Conservation (phyloP, 768 basidiomycete species). For the Daedalea quercina region DNA sequence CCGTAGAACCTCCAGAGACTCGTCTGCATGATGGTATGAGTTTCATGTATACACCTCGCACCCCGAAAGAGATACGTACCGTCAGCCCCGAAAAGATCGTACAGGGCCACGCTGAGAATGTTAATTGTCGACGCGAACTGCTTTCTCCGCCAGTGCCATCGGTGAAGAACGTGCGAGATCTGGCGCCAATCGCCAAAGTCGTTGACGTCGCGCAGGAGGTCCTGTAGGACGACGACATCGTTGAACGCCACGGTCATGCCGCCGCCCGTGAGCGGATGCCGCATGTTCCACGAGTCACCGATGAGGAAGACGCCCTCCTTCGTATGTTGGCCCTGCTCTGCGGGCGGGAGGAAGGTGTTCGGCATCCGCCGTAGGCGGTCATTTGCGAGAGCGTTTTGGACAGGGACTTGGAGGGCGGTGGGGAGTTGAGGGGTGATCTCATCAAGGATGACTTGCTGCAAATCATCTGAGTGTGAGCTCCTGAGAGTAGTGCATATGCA, state of each 20-base stretch:
- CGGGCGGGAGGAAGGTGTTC: conserved; percentile 85
- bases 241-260: conserved; percentile 96
- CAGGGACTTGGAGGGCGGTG: conserved; percentile 52
- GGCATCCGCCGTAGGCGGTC: conserved; percentile 90
- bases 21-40: conserved; percentile 35
- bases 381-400: conserved; percentile 63
- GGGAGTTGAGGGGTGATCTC: conserved; percentile 83
- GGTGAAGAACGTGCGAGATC: conserved; percentile 45
- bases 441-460: conserved; percentile 59
- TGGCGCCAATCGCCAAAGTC: conserved; percentile 43
- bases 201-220: conserved; percentile 45
- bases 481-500: not conserved
- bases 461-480: not conserved
- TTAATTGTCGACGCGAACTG: conserved; percentile 82
- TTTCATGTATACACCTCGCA: not conserved
- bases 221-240: conserved; percentile 72
- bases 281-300: conserved; percentile 99
- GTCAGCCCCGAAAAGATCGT: conserved; percentile 91
- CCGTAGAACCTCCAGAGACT: conserved; percentile 54
- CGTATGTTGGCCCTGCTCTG: conserved; percentile 45
- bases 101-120: conserved; percentile 87
- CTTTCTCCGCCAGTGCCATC: conserved; percentile 88
- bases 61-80: conserved; percentile 41
- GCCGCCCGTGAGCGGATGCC: conserved; percentile 95
- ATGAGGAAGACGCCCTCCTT: conserved; percentile 77